Conservation (phyloP, 768 basidiomycete genomes). For the Termitomyces titanicus region DNA sequence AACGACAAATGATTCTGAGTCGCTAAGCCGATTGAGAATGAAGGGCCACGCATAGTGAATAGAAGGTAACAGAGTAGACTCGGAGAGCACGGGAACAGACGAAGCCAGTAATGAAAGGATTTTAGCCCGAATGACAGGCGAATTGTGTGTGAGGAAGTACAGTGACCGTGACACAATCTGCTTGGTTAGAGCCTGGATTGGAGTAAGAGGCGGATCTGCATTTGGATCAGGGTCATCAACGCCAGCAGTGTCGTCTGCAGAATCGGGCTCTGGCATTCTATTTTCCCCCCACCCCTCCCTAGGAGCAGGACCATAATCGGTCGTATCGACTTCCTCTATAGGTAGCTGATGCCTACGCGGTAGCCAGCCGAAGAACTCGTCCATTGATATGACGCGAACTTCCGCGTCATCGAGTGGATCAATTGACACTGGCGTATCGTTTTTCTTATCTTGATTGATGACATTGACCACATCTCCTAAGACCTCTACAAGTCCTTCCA, state of each 20-base stretch:
- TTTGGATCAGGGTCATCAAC: constrained; percentile 30
- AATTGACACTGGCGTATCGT: constrained; percentile 14
- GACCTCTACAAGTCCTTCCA: constrained; percentile 86
- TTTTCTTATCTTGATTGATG: constrained; percentile 54
- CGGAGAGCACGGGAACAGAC: constrained; percentile 68
- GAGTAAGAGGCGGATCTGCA: constrained; percentile 55
- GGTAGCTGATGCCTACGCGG: constrained; percentile 37
- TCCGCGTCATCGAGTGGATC: constrained; percentile 5
- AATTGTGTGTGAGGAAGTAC: constrained; percentile 88
- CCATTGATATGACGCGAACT: constrained; percentile 27
- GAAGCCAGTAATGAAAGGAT: constrained; percentile 74
- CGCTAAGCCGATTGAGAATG: constrained; percentile 77
- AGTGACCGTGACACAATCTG: constrained; percentile 86
- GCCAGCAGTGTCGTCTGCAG: constrained; percentile 17
- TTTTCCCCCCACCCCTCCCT: constrained; percentile 51
- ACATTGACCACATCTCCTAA: constrained; percentile 81
- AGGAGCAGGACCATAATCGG: constrained; percentile 59
- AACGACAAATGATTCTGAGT: constrained; percentile 76
- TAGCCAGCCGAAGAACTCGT: constrained; percentile 66
- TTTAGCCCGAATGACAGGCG: constrained; percentile 79
- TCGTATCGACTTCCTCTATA: constrained; percentile 33
- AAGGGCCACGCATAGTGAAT: constrained; percentile 94
- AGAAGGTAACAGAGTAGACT: constrained; percentile 75
- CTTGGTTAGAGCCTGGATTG: constrained; percentile 71
- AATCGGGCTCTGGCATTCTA: constrained; percentile 15